A percentile compares a stretch with the other conserved stretches of the same genome.
phyloP scores from a whole-genome alignment of 305 asterid species.

The Fraxinus latifolia region DNA sequence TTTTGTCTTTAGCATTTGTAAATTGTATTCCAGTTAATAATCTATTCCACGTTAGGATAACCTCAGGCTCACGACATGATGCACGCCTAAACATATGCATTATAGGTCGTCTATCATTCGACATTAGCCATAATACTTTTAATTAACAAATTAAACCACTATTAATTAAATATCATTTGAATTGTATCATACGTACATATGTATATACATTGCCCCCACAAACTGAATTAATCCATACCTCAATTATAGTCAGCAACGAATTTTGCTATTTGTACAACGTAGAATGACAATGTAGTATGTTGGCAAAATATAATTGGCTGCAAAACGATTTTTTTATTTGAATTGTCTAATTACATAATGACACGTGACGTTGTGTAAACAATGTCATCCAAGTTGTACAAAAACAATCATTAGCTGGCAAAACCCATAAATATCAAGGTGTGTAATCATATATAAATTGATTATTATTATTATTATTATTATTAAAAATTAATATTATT shows the following conservation, averaged over 20 bases:
- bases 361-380: too few species aligned
- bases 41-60: constrained; percentile 29
- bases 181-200: background rate
- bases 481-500: background rate
- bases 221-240: constrained; percentile 16
- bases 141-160: background rate
- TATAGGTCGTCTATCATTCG: constrained; percentile 9
- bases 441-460: constrained; percentile 1
- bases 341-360: too few species aligned
- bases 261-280: too few species aligned
- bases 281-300: too few species aligned
- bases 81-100: constrained; percentile 28
- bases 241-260: background rate
- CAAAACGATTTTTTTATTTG: too few species aligned
- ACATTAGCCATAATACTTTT: background rate
- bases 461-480: background rate
- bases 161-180: background rate
- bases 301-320: too few species aligned
- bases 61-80: constrained; percentile 36
- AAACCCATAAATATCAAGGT: constrained; percentile 4
- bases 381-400: too few species aligned
- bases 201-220: background rate
- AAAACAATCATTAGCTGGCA: background rate
- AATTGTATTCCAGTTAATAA: background rate
- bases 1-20: constrained; percentile 24